These are phyloP conservation scores for Phaeotremella skinneri DNA, from an alignment of 768 basidiomycete species.

Conservation along the genomic window DNA sequence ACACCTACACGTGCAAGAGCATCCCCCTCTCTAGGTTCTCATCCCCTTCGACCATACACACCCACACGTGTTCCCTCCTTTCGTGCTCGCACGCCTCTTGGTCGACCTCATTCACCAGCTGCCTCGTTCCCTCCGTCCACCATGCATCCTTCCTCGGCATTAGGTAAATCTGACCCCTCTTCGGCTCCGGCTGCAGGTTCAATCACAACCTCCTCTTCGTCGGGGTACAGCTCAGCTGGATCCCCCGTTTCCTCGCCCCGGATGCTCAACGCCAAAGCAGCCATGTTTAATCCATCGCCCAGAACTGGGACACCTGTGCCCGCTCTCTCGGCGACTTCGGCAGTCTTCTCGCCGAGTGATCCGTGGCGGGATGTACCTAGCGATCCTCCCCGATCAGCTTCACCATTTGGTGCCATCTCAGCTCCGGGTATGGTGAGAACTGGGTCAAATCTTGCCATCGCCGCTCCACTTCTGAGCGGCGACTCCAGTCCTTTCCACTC, in stretches of 20 bases:
- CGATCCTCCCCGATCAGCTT: conserved; percentile 52
- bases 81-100: conserved; percentile 42
- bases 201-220: conserved; percentile 23
- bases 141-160: background rate
- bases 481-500: conserved; percentile 44
- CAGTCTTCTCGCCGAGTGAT: conserved; percentile 75
- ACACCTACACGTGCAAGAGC: conserved; percentile 66
- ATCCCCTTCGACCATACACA: conserved; percentile 62
- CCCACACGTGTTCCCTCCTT: conserved; percentile 50
- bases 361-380: conserved; percentile 70
- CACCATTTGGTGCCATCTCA: conserved; percentile 37
- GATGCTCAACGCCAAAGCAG: conserved; percentile 82
- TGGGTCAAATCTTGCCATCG: conserved; percentile 74
- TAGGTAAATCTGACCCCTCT: conserved; percentile 49
- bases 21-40: conserved; percentile 67
- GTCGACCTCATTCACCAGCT: conserved; percentile 46
- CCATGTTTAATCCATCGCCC: conserved; percentile 78
- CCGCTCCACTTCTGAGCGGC: conserved; percentile 80
- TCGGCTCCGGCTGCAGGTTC: conserved; percentile 56
- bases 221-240: conserved; percentile 30
- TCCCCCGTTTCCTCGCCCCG: conserved; percentile 83
- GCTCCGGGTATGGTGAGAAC: conserved; percentile 40
- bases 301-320: conserved; percentile 51
- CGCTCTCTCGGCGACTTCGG: conserved; percentile 69
- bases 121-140: conserved; percentile 9